Evolutionary conservation across 495 filamentous ascomycete species (phyloP), one percentile per base, ranked within the genome.

Genomic region (Aspergillus biplanus): DNA sequence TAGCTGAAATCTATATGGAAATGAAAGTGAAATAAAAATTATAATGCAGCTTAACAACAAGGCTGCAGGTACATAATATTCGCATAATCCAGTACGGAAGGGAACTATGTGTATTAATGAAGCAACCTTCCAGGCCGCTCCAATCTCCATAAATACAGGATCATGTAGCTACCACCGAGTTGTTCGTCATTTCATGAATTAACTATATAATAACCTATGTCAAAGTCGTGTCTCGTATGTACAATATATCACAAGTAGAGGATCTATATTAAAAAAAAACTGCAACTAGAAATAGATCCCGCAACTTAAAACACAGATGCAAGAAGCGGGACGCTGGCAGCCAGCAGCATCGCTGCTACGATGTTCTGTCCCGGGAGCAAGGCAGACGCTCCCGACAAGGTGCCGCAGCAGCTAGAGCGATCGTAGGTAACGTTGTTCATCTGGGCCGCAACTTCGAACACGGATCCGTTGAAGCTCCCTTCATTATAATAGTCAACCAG

Each of bases 401-500:
- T 65, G 7, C 90, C 92, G 68, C 93, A 97, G 79, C 92, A 96
- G 16, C 80, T 72, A 52, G 87, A 72, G 66, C 86, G 61, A 35
- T 63, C 83, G 69, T 92, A 97, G 0, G 89, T 90, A 56, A 98
- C 92, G 62, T 91, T 90, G 73, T 98, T 98, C 69, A 88, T 86
- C 64, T 81, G 71, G 9, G 94, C 94, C 4, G 93, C 94, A 44
- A 95, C 92, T 69, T 94, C 87, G 69, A 98, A 97, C 47, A 97
- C 94, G 5, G 90, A 89, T n/a, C 94, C 94, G 59, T 85, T 84
- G 56, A 76, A 85, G 12, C 77, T 79, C 55, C 90, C 92, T 56
- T 75, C 74, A 67, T 96, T 90, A 75, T 94, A 96, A 71, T 91
- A 96, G 71, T 98, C 94, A 5, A 97, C 92, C 32, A 97, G 85